These are phyloP conservation scores for Tulasnella sp. DNA, from an alignment of 768 basidiomycete genomes.

Conservation along the genomic window DNA sequence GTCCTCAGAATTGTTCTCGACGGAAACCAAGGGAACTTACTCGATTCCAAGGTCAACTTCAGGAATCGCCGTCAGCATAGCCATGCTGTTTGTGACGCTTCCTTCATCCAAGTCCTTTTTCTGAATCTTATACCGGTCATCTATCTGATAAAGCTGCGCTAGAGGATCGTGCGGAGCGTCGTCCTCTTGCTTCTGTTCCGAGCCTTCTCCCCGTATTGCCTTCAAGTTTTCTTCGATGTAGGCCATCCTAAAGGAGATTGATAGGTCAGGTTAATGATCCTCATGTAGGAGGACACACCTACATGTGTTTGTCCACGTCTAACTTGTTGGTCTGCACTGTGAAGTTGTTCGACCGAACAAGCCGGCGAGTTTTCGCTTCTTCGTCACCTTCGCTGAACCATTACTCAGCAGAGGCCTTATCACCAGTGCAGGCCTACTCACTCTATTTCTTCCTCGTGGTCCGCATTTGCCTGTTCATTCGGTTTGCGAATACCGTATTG, in stretches of 20 bases:
- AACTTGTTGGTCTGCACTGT: constrained; percentile 94
- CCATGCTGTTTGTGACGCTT: constrained; percentile 85
- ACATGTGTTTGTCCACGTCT: constrained; percentile 99
- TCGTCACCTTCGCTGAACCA: constrained; percentile 45
- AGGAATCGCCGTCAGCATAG: constrained; percentile 97
- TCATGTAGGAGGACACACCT: constrained; percentile 36
- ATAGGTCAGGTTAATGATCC: neutral
- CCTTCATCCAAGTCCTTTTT: constrained; percentile 69
- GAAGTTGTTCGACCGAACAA: constrained; percentile 85
- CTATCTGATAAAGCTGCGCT: constrained; percentile 72
- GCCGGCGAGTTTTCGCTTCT: constrained; percentile 65
- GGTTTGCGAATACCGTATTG: constrained; percentile 34
- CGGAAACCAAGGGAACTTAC: constrained; percentile 49
- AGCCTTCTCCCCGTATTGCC: constrained; percentile 56
- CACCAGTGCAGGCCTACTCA: constrained; percentile 35
- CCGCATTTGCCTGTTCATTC: constrained; percentile 40
- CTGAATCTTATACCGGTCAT: constrained; percentile 47
- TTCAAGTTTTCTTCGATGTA: constrained; percentile 94
- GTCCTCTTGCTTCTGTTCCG: constrained; percentile 45
- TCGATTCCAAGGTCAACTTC: constrained; percentile 99
- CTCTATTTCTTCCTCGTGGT: constrained; percentile 52
- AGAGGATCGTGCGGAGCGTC: constrained; percentile 57
- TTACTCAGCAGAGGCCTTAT: constrained; percentile 5
- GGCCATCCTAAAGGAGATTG: constrained; percentile 67
- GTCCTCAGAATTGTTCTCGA: neutral